Evolutionary conservation across 345 rosid species (phyloP).

Genomic region (Erucastrum elatum): DNA sequence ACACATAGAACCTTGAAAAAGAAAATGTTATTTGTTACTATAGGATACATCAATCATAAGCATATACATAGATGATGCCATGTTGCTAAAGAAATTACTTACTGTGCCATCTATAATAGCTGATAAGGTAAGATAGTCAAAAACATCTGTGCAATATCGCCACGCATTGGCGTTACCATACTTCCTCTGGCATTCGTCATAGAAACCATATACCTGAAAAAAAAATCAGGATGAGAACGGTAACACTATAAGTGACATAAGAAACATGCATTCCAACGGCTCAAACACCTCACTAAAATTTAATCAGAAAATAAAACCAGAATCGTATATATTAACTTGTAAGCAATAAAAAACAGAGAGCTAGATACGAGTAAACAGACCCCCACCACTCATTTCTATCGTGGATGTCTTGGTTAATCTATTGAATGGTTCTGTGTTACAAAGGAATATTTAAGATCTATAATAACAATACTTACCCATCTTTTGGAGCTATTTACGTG

Average conservation of each 20-base stretch:
- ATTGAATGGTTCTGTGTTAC: background rate
- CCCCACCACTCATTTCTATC: background rate
- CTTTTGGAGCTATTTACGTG: background rate
- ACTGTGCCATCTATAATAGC: conserved; percentile 99
- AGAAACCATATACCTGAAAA: conserved; percentile 92
- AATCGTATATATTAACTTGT: background rate
- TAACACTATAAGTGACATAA: background rate
- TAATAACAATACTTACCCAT: background rate
- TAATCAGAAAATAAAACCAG: background rate
- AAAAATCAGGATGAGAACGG: conserved; percentile 3
- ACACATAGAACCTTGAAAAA: conserved; percentile 87
- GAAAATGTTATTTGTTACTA: background rate
- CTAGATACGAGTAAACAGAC: background rate
- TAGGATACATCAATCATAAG: conserved; percentile 9
- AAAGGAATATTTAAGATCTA: background rate
- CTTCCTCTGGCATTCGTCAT: conserved; percentile 99
- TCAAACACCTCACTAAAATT: background rate
- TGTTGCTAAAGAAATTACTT: conserved; percentile 30
- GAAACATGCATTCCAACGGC: background rate
- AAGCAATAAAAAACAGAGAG: conserved; percentile 10
- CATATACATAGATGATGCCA: background rate
- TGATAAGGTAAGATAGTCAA: conserved; percentile 96
- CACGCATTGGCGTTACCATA: conserved; percentile 99
- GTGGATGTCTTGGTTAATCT: background rate
- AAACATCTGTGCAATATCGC: conserved; percentile 99